Percentiles rank a stretch among this genome's conserved stretches.
phyloP scores from a whole-genome alignment of 495 filamentous ascomycete species.

The Opeltia flavorubescens region DNA sequence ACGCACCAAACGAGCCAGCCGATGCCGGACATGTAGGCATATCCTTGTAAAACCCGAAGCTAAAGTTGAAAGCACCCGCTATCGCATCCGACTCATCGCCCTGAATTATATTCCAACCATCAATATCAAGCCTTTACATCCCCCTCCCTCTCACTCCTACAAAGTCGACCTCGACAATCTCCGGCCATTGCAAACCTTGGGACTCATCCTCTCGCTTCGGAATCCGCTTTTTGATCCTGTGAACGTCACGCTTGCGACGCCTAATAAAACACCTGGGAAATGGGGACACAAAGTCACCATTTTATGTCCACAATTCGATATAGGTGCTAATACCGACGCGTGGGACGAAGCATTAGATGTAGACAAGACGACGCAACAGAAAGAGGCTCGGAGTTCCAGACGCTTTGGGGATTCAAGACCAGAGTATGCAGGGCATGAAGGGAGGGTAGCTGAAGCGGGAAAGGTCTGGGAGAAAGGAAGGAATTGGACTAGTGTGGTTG shows the following conservation, averaged over 20 bases:
- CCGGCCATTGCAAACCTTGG: constrained; percentile 52
- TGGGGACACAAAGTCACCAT: constrained; percentile 75
- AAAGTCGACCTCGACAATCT: constrained; percentile 36
- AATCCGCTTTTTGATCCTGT: constrained; percentile 91
- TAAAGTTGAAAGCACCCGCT: constrained; percentile 73
- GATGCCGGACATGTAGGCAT: constrained; percentile 82
- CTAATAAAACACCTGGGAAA: constrained; percentile 61
- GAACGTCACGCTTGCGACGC: constrained; percentile 75
- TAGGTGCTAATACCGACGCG: constrained; percentile 87
- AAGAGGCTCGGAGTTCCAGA: constrained; percentile 17
- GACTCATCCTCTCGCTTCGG: constrained; percentile 75
- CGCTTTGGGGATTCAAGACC: constrained; percentile 25
- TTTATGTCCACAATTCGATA: constrained; percentile 84
- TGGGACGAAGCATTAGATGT: constrained; percentile 74
- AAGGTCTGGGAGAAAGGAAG: constrained; percentile 89
- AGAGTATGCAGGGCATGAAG: constrained; percentile 24
- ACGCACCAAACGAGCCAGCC: constrained; percentile 83
- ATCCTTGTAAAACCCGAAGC: constrained; percentile 91
- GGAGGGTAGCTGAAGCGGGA: constrained; percentile 64
- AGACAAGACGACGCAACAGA: constrained; percentile 6
- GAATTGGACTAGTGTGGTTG: constrained; percentile 87
- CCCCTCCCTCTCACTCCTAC: constrained; percentile 20
- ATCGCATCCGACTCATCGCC: constrained; percentile 79
- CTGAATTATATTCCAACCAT: constrained; percentile 79
- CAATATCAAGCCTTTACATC: constrained; percentile 48